These are phyloP conservation scores for Marasmius tenuissimus DNA, from an alignment of 1,284 basidiomycete genomes.

Conservation along the genomic window DNA sequence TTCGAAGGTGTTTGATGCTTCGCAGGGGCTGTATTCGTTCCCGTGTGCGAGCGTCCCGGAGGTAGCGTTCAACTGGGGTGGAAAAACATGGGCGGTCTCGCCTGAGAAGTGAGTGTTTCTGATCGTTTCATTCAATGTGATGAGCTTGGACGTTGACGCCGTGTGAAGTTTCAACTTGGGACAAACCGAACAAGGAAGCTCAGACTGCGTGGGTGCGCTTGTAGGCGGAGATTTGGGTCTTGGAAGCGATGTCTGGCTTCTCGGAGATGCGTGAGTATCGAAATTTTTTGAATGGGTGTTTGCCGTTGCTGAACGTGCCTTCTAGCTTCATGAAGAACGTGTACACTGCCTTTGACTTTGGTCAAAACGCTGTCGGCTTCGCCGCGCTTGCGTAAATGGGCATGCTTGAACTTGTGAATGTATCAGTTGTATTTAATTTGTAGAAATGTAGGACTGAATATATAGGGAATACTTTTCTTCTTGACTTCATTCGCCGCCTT, in stretches of 20 bases:
- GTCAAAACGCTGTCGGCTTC: constrained; percentile 11
- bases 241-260: constrained; percentile 29
- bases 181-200: constrained; percentile 12
- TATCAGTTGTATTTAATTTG: no score
- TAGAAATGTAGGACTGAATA: no score
- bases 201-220: constrained; percentile 25
- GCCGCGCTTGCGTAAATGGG: not conserved
- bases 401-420: no score
- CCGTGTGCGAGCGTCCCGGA: constrained; percentile 24
- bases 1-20: constrained; percentile 1
- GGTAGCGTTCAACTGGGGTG: constrained; percentile 25
- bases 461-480: no score
- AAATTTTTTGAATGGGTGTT: no score
- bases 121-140: not conserved
- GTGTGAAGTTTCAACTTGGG: constrained; percentile 23
- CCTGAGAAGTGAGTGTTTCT: constrained; percentile 11
- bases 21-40: constrained; percentile 30
- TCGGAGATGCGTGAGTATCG: constrained; percentile 32
- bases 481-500: no score
- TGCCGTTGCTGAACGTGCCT: not conserved
- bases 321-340: constrained; percentile 14
- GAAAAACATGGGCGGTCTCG: constrained; percentile 19
- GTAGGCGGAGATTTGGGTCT: constrained; percentile 18
- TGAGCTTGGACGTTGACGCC: not conserved
- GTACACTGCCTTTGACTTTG: constrained; percentile 12